phyloP scores from a whole-genome alignment of 805 yeast species.

The Yamadazyma sp. region DNA sequence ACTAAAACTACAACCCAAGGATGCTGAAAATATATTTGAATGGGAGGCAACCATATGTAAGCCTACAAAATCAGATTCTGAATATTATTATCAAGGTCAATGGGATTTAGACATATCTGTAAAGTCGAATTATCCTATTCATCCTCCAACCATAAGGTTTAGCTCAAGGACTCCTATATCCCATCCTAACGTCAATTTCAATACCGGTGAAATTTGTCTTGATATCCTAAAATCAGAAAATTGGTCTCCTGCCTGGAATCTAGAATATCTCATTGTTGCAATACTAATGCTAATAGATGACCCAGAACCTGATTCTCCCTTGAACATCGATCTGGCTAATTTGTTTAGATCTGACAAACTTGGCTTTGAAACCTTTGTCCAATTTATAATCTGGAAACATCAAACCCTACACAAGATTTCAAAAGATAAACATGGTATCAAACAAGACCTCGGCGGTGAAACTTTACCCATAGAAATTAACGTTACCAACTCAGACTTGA shows the following conservation, averaged over 20 bases:
- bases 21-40: constrained; percentile 35
- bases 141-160: constrained; percentile 58
- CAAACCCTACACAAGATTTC: constrained; percentile 21
- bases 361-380: constrained; percentile 40
- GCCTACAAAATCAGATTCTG: constrained; percentile 42
- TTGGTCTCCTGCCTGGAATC: constrained; percentile 78
- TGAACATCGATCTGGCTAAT: constrained; percentile 68
- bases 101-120: constrained; percentile 50
- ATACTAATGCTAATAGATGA: constrained; percentile 54
- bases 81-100: constrained; percentile 46
- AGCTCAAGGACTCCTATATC: constrained; percentile 32
- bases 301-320: constrained; percentile 71
- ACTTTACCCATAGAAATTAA: constrained; percentile 1
- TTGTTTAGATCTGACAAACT: constrained; percentile 42
- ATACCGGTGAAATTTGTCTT: constrained; percentile 67
- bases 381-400: constrained; percentile 38
- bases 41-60: constrained; percentile 56
- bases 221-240: constrained; percentile 54
- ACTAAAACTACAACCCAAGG: constrained; percentile 40
- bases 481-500: constrained; percentile 16
- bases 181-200: constrained; percentile 39
- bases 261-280: constrained; percentile 54
- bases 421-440: constrained; percentile 4
- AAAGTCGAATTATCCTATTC: constrained; percentile 50
- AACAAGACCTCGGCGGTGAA: background rate